Base-by-base conservation (phyloP, 2,329 filamentous ascomycete genomes). In the Rachicladosporium sp. region DNA sequence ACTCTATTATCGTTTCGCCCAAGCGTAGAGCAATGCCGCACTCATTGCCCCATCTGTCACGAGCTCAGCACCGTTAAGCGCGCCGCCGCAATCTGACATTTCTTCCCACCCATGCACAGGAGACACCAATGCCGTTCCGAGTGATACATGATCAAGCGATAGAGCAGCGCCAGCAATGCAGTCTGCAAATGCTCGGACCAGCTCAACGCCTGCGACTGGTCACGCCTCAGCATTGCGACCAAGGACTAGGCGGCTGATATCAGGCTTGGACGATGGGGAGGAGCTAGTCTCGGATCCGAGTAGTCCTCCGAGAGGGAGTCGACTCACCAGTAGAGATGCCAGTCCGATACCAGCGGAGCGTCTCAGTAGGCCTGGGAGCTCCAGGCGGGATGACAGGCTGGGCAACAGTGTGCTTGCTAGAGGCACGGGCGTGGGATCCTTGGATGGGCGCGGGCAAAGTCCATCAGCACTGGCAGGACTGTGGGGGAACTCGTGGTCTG, bases 401-500 rank as follows among this genome's bases (percentile, higher is more conserved):
- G 34, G 35, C 1, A 12, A 32, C 19, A 33, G 7, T 33, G 41
- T 21, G 31, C 10, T 33, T 31, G 35, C n/a, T 13, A 11, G 27
- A 31, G 41, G 12, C 29, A 36, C n/a, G 35, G 38, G 27, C 41
- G 42, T 33, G 36, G 38, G 15, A 46, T 69, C 19, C 7, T 27
- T 27, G 23, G 4, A 27, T 7, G 23, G 23, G 23, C 23, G 23
- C 5, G 23, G 23, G 23, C 23, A 27, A 8, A 27, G 23, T 8
- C 23, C 23, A 7, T 27, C 23, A 8, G 23, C 23, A 27, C 23
- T 27, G 15, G 63, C 66, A 9, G 62, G 60, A 9, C 46, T 70
- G 32, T 70, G 63, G 60, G 65, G 65, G 8, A 68, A 57, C 43
- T 67, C 66, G 10, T 70, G 66, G 67, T 64, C 59, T 27, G 58